Conservation (phyloP, 345 rosid species). For the Alliaria petiolata region DNA sequence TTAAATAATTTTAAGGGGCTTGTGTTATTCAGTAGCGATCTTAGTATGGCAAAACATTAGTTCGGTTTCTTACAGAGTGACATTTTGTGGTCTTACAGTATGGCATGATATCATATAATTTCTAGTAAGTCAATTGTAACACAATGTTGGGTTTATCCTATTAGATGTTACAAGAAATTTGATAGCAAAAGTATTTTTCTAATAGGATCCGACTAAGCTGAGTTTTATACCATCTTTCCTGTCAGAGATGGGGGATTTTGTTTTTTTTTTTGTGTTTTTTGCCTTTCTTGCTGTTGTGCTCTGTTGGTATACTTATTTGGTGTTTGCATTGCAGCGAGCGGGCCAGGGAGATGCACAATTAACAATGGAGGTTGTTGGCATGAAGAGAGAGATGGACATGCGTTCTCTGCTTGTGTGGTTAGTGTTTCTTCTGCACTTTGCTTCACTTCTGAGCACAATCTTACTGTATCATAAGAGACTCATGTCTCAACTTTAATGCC, state of each 20-base stretch:
- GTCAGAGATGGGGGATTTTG: no score
- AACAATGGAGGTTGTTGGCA: slow-evolving; percentile 82
- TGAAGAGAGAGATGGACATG: slow-evolving; percentile 47
- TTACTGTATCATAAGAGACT: neutral
- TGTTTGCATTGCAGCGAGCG: slow-evolving; percentile 45
- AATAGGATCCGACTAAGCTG: no score
- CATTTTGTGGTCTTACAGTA: no score
- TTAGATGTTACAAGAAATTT: neutral
- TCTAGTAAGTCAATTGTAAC: neutral
- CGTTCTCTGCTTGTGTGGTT: slow-evolving; percentile 75
- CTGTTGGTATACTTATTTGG: neutral
- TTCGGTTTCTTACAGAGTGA: slow-evolving; percentile 46
- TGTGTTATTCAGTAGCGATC: neutral
- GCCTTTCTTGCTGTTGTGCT: no score
- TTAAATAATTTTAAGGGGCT: neutral
- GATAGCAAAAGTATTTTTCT: neutral
- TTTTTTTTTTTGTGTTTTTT: no score
- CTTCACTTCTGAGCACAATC: neutral
- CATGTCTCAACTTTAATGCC: slow-evolving; percentile 19
- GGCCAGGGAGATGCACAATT: slow-evolving; percentile 61
- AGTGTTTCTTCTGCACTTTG: slow-evolving; percentile 20
- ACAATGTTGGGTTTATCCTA: neutral
- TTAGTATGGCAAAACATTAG: neutral
- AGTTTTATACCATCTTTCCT: no score
- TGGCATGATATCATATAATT: neutral